Evolutionary conservation across 805 yeast species (phyloP).

Genomic region (Ogataea paradorogensis): DNA sequence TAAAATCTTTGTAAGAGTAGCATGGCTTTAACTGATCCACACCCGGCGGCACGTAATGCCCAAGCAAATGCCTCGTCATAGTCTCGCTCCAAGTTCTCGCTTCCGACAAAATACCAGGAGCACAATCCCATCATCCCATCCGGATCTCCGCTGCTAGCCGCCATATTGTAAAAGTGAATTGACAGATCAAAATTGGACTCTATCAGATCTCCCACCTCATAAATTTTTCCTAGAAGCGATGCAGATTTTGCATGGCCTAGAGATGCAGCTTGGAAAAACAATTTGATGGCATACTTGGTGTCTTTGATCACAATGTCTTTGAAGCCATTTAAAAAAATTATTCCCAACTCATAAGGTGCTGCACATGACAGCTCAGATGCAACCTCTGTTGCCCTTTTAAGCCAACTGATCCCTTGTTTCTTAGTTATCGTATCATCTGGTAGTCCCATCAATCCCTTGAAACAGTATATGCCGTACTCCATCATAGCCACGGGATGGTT

Average conservation of each 20-base stretch:
- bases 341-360: constrained; percentile 93
- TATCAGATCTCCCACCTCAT: constrained; percentile 75
- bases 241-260: constrained; percentile 83
- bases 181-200: constrained; percentile 80
- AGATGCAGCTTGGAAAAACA: constrained; percentile 85
- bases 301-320: constrained; percentile 85
- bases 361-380: constrained; percentile 84
- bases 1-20: constrained; percentile 78
- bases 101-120: constrained; percentile 95
- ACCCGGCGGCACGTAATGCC: constrained; percentile 84
- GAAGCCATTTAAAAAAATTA: constrained; percentile 80
- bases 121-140: constrained; percentile 90
- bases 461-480: constrained; percentile 84
- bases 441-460: constrained; percentile 81
- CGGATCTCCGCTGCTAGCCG: constrained; percentile 85
- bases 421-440: constrained; percentile 64
- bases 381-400: constrained; percentile 77
- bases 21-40: constrained; percentile 78
- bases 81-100: constrained; percentile 79
- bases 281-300: constrained; percentile 75
- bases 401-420: constrained; percentile 89
- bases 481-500: constrained; percentile 98
- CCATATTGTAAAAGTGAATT: constrained; percentile 88
- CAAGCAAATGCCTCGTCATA: constrained; percentile 88
- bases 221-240: constrained; percentile 72